Conservation (phyloP, 345 rosid genomes). For the Arabis hirsuta region DNA sequence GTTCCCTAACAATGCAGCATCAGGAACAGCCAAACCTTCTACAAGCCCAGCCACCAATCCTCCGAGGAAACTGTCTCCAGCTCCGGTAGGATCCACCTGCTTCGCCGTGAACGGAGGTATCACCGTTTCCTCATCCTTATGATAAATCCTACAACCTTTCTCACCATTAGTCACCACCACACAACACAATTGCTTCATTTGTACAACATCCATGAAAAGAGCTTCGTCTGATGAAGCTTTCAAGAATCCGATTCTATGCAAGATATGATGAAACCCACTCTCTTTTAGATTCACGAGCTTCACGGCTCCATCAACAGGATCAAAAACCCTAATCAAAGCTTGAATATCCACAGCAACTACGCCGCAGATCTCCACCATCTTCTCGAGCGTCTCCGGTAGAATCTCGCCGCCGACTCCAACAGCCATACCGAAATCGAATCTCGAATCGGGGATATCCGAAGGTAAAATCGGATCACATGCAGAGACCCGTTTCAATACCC, state of each 20-base stretch:
- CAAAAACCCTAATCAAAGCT: constrained; percentile 78
- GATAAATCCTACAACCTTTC: constrained; percentile 68
- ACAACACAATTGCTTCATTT: constrained; percentile 71
- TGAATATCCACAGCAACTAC: constrained; percentile 82
- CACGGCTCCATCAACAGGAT: constrained; percentile 63
- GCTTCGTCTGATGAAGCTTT: constrained; percentile 95
- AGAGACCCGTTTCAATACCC: constrained; percentile 69
- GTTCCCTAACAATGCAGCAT: constrained; percentile 93
- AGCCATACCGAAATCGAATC: constrained; percentile 83
- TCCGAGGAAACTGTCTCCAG: constrained; percentile 91
- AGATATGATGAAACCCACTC: constrained; percentile 65
- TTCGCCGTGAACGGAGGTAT: constrained; percentile 67
- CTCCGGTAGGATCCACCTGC: constrained; percentile 97
- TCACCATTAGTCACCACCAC: constrained; percentile 92
- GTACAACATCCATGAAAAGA: constrained; percentile 73
- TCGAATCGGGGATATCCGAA: constrained; percentile 63
- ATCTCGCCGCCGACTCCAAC: constrained; percentile 98
- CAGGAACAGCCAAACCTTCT: constrained; percentile 75
- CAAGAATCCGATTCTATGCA: constrained; percentile 66
- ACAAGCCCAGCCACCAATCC: constrained; percentile 84
- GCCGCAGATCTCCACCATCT: constrained; percentile 72
- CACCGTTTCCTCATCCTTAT: constrained; percentile 54
- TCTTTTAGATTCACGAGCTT: constrained; percentile 62
- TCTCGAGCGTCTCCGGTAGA: constrained; percentile 78
- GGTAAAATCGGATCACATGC: constrained; percentile 74